phyloP scores from a whole-genome alignment of 176 grass and related monocot species.

The Saccharum officinarum region DNA sequence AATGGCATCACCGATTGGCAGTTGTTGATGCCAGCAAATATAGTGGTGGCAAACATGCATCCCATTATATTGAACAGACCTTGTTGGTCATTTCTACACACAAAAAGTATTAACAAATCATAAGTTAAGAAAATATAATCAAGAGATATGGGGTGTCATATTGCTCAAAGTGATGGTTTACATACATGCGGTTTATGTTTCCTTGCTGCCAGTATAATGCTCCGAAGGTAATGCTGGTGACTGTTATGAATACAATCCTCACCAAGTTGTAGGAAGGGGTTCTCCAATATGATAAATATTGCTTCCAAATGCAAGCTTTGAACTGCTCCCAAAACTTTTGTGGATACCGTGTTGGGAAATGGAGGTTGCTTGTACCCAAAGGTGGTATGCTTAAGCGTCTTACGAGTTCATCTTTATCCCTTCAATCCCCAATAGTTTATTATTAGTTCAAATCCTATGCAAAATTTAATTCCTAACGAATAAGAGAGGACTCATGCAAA shows the following conservation, averaged over 20 bases:
- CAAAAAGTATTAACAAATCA: constrained; percentile 9
- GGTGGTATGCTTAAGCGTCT: constrained; percentile 43
- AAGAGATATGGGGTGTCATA: not conserved
- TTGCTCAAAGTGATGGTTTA: constrained; percentile 2
- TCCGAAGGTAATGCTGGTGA: constrained; percentile 24
- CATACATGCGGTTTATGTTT: constrained; percentile 52
- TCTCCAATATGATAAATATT: constrained; percentile 74
- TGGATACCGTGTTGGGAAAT: constrained; percentile 54
- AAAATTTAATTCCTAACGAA: not conserved
- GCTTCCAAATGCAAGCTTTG: constrained; percentile 85
- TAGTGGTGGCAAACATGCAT: constrained; percentile 42
- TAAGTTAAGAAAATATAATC: not conserved
- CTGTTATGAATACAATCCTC: constrained; percentile 40
- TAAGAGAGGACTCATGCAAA: not conserved
- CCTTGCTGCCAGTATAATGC: constrained; percentile 61
- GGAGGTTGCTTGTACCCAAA: constrained; percentile 40
- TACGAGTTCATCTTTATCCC: constrained; percentile 47
- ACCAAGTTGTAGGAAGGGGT: constrained; percentile 71
- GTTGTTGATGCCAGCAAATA: constrained; percentile 56
- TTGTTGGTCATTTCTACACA: constrained; percentile 48
- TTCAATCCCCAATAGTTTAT: constrained; percentile 30
- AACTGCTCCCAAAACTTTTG: constrained; percentile 58
- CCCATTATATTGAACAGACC: constrained; percentile 71
- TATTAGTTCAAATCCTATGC: not conserved
- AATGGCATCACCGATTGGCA: constrained; percentile 60